These are phyloP conservation scores for Hondaea fermentalgiana DNA, from an alignment of 108 stramenopile species.

Conservation along the genomic window DNA sequence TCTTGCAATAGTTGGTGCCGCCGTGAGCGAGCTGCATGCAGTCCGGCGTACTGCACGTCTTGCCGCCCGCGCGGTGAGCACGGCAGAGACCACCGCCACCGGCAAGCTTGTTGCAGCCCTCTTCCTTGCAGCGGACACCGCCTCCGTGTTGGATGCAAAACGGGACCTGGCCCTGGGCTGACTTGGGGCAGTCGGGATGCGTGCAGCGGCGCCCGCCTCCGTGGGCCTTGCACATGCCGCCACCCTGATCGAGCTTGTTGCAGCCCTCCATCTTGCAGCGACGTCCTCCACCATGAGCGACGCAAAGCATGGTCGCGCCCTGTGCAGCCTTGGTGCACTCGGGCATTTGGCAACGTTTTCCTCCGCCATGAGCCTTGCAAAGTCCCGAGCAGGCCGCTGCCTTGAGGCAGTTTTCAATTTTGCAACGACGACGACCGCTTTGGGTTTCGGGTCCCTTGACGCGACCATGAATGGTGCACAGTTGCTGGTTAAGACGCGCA, in stretches of 20 bases:
- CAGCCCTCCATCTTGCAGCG: slow-evolving; percentile 68
- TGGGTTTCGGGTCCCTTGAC: not conserved
- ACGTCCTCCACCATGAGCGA: slow-evolving; percentile 92
- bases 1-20: slow-evolving; percentile 71
- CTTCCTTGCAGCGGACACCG: slow-evolving; percentile 31
- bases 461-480: not conserved
- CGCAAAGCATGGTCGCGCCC: slow-evolving; percentile 68
- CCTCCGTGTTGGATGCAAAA: slow-evolving; percentile 9
- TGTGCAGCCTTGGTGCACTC: slow-evolving; percentile 65
- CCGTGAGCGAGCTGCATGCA: slow-evolving; percentile 79
- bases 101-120: slow-evolving; percentile 89
- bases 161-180: not conserved
- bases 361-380: not conserved
- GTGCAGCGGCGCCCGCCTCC: slow-evolving; percentile 86
- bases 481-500: slow-evolving; percentile 55
- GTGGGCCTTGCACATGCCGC: slow-evolving; percentile 82
- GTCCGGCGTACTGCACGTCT: slow-evolving; percentile 24
- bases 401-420: slow-evolving; percentile 53
- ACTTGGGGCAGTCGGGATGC: not conserved
- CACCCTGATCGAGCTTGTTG: slow-evolving; percentile 72
- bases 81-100: slow-evolving; percentile 84
- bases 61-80: slow-evolving; percentile 70
- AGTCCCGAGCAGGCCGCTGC: not conserved
- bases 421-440: slow-evolving; percentile 39
- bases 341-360: not conserved